Base-by-base conservation (phyloP, 768 basidiomycete genomes). In the Leccinum fibrillosum region DNA sequence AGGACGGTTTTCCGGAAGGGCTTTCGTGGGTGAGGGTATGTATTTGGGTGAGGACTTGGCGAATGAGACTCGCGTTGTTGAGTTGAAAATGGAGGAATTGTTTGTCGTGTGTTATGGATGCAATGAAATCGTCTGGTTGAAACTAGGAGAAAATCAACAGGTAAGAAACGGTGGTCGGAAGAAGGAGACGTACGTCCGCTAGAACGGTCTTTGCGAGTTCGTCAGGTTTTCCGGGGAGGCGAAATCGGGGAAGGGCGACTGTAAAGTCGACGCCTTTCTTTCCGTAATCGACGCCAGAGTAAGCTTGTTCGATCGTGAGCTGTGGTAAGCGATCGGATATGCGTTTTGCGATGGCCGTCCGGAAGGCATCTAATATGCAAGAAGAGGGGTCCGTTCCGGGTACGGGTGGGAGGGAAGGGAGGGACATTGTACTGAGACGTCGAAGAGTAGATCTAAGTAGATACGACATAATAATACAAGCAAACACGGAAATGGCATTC, bases 241-340 rank as follows among this genome's bases (percentile, higher is more conserved):
- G 81, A 76, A 95, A 98, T 61, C 95, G 83, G n/a, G 94, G 91
- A 51, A 98, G 73, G 1, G 96, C 94, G 19, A 98, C 83, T 0
- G 90, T 89, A 64, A 97, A 94, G 75, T 98, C 96, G 47, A 82
- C 86, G n/a, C 90, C 92, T 74, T 95, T 95, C 75, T 95, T 93
- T 35, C 91, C 92, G 62, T 88, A 90, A 70, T 94, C 89, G 1
- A 97, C 88, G 21, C 91, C 94, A 23, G 81, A 71, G 73, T 91
- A 97, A 0, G 86, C 92, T 66, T 91, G 85, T 42, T 90, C 89
- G 26, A 92, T 59, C 0, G 87, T 79, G 53, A 96, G 74, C 2
- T 74, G 73, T 28, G 86, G 84, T 7, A 92, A 74, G 0, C 84
- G 81, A 52, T 88, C 85, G 8, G 85, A 82, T 28, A 92, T 68